A percentile compares a stretch with the other conserved stretches of the same genome.
phyloP scores from a whole-genome alignment of 176 grass and related monocot species.

The Eragrostis nindensis region DNA sequence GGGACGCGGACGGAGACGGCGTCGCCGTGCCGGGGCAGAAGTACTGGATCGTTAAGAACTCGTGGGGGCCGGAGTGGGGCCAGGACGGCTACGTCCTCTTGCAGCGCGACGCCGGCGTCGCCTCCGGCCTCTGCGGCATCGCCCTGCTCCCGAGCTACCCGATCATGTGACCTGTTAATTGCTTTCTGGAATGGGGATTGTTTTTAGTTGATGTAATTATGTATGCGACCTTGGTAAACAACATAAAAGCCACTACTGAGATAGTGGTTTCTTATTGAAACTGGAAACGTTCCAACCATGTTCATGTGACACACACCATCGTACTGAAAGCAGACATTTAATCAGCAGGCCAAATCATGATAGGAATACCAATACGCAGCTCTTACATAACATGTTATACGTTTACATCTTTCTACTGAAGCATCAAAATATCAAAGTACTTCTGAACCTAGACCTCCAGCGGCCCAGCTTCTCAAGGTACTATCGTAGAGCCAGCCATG shows the following conservation, averaged over 20 bases:
- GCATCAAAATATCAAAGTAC: neutral
- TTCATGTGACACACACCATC: neutral
- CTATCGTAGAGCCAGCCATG: slow-evolving; percentile 1
- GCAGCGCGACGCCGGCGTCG: slow-evolving; percentile 29
- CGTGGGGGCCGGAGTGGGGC: slow-evolving; percentile 72
- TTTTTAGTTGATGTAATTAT: neutral
- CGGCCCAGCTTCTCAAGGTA: neutral
- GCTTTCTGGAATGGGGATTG: too few species aligned
- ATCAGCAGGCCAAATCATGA: too few species aligned
- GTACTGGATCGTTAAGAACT: slow-evolving; percentile 77
- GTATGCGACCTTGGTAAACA: neutral
- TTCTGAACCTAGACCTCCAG: slow-evolving; percentile 7
- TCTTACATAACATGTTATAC: neutral
- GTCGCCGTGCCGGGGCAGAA: slow-evolving; percentile 6
- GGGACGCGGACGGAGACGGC: neutral
- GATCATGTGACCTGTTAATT: slow-evolving; percentile 24
- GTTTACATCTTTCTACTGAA: slow-evolving; percentile 5
- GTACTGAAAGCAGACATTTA: neutral
- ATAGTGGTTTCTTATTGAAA: too few species aligned
- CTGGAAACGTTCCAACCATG: neutral
- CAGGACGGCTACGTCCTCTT: slow-evolving; percentile 60
- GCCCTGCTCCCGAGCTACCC: slow-evolving; percentile 53
- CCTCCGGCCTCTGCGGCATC: slow-evolving; percentile 60
- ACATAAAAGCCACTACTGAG: too few species aligned
- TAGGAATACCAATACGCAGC: too few species aligned